These are phyloP conservation scores for Erysimum cheiri DNA, from an alignment of 441 rosid genomes.

Conservation along the genomic window DNA sequence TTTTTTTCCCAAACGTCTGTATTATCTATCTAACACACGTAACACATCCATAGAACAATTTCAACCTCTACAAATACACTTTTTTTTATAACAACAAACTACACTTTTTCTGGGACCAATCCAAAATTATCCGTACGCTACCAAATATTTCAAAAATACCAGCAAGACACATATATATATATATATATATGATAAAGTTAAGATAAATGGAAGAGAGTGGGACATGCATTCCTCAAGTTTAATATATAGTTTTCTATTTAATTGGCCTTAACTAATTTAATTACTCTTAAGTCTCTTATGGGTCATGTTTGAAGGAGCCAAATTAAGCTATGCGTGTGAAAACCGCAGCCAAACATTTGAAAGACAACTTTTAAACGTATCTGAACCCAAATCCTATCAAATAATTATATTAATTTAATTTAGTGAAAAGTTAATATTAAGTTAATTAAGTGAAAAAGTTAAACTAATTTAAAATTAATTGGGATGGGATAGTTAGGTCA, in stretches of 20 bases:
- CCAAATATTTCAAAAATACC: slow-evolving; percentile 11
- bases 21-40: slow-evolving; percentile 32
- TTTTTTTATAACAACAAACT: slow-evolving; percentile 22
- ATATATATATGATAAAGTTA: not conserved
- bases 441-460: slow-evolving; percentile 18
- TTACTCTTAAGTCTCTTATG: slow-evolving; percentile 36
- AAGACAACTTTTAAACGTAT: slow-evolving; percentile 44
- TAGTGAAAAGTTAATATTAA: not conserved
- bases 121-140: slow-evolving; percentile 40
- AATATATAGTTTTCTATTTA: slow-evolving; percentile 8
- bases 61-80: slow-evolving; percentile 29
- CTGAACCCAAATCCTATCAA: slow-evolving; percentile 35
- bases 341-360: slow-evolving; percentile 46
- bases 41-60: slow-evolving; percentile 19
- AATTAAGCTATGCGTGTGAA: slow-evolving; percentile 41
- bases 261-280: slow-evolving; percentile 37
- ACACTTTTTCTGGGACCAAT: slow-evolving; percentile 40
- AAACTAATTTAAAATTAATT: slow-evolving; percentile 21
- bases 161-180: slow-evolving; percentile 20
- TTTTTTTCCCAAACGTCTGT: slow-evolving; percentile 5
- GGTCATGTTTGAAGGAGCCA: slow-evolving; percentile 47
- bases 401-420: not conserved
- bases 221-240: slow-evolving; percentile 29
- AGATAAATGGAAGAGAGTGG: slow-evolving; percentile 23
- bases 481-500: slow-evolving; percentile 51